These are phyloP conservation scores for Entamoeba dispar DNA, from an alignment of 208 protist species.

Conservation along the genomic window DNA sequence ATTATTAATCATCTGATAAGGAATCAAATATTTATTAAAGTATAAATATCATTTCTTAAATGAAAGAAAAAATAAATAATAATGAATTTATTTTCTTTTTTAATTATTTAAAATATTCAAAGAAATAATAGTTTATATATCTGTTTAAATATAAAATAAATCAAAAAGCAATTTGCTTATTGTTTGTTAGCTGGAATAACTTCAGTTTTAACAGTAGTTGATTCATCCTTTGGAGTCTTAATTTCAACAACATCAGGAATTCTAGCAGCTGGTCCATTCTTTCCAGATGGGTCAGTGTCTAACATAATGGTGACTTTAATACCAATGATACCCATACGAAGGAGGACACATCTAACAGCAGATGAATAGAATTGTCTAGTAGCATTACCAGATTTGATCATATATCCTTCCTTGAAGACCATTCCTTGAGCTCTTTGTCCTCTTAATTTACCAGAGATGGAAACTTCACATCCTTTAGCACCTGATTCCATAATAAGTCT, in stretches of 20 bases:
- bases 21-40: no score
- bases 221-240: neutral
- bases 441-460: slow-evolving; percentile 92
- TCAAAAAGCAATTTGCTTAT: neutral
- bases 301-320: slow-evolving; percentile 97
- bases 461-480: slow-evolving; percentile 90
- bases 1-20: no score
- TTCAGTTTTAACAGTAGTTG: neutral
- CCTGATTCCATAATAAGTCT: slow-evolving; percentile 87
- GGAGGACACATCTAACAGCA: slow-evolving; percentile 77
- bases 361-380: slow-evolving; percentile 68
- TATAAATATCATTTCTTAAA: no score
- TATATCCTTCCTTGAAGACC: slow-evolving; percentile 97
- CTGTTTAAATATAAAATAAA: no score
- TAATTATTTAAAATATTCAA: no score
- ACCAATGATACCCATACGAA: slow-evolving; percentile 87
- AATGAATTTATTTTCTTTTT: no score
- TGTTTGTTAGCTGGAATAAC: neutral
- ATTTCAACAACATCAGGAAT: neutral
- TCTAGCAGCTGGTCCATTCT: neutral
- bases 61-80: no score
- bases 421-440: slow-evolving; percentile 91
- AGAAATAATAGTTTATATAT: no score
- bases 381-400: slow-evolving; percentile 79
- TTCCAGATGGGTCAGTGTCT: slow-evolving; percentile 32